Evolutionary conservation across 1,284 basidiomycete genomes (phyloP).

Genomic region (Boletus smithii): DNA sequence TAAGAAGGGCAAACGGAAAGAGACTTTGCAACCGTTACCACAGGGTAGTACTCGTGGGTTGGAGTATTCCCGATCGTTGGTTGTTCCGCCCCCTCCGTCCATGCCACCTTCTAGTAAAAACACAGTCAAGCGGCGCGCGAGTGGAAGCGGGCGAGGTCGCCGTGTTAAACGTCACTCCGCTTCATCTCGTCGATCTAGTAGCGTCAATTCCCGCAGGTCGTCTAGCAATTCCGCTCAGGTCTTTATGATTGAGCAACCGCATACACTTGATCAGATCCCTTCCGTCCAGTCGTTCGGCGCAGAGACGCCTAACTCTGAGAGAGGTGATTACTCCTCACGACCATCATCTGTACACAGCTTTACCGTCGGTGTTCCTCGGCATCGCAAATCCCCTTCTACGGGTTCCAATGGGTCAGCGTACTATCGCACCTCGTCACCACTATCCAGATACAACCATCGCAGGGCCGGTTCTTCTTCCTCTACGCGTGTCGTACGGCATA

Average conservation of each 20-base stretch:
- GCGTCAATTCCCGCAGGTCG: slow-evolving; percentile 74
- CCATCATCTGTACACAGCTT: slow-evolving; percentile 74
- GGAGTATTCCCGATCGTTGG: slow-evolving; percentile 29
- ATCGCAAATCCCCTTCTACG: slow-evolving; percentile 70
- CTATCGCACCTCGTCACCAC: slow-evolving; percentile 60
- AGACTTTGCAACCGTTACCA: slow-evolving; percentile 30
- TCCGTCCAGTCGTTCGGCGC: slow-evolving; percentile 64
- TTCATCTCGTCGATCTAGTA: slow-evolving; percentile 76
- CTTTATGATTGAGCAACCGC: slow-evolving; percentile 54
- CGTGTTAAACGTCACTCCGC: slow-evolving; percentile 60
- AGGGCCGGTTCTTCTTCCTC: slow-evolving; percentile 72
- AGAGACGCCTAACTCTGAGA: slow-evolving; percentile 76
- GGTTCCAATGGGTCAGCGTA: slow-evolving; percentile 69
- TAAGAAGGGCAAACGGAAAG: slow-evolving; percentile 71
- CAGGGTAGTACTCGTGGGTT: slow-evolving; percentile 28
- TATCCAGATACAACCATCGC: slow-evolving; percentile 63
- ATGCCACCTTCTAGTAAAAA: slow-evolving; percentile 33
- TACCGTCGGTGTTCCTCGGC: slow-evolving; percentile 46
- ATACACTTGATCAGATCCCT: slow-evolving; percentile 45
- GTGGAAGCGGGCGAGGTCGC: slow-evolving; percentile 46
- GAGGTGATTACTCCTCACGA: slow-evolving; percentile 67
- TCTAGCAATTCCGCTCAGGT: slow-evolving; percentile 65
- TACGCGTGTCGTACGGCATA: slow-evolving; percentile 70
- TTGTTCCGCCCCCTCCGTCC: slow-evolving; percentile 9
- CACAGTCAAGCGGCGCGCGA: slow-evolving; percentile 46